Base-by-base conservation (phyloP, 176 grass and related monocot species). In the Puccinellia tenuiflora region DNA sequence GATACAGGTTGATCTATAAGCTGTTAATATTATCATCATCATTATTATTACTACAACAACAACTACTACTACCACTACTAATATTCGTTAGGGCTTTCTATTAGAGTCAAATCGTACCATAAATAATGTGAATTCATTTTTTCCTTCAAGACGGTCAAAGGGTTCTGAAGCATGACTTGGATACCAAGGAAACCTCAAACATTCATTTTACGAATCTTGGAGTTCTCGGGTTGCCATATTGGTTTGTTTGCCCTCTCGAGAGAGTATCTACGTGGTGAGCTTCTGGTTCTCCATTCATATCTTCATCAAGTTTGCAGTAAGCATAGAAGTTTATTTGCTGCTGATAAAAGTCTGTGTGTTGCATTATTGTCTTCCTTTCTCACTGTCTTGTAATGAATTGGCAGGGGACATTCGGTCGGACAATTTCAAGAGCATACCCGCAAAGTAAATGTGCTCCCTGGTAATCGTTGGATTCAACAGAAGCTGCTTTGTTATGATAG, bases 151-250 rank as follows among this genome's bases (percentile, higher is more conserved):
- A 83, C 81, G 73, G 90, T 77, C 86, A 95, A 87, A 95, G 79
- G 48, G 79, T 98, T 85, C 52, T 93, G 72, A 92, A 91, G 73
- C 85, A 88, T 25, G 30, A 93, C 45, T 45, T 86, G 76, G 89
- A 88, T 63, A 88, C 91, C 15, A 90, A 76, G 12, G 76, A 25
- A n/a, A 88, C 78, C 25, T 91, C 83, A 25, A 85, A n/a, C 56
- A 67, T 98, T 83, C 77, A 84, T 6, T 90, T 98, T 85, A 93
- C 87, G 5, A 95, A 95, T 52, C 85, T 92, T 73, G 92, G 87
- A 40, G 73, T 91, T 28, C 85, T 98, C 81, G 92, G 92, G 18
- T 80, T 98, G 63, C 92, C 96, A 34, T 88, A 90, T 88, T 95
- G 92, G 91, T 86, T 85, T 85, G 67, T 90, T 83, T 91, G 82